These are phyloP conservation scores for Nakazawaea sp. DNA, from an alignment of 805 yeast genomes.

Conservation along the genomic window DNA sequence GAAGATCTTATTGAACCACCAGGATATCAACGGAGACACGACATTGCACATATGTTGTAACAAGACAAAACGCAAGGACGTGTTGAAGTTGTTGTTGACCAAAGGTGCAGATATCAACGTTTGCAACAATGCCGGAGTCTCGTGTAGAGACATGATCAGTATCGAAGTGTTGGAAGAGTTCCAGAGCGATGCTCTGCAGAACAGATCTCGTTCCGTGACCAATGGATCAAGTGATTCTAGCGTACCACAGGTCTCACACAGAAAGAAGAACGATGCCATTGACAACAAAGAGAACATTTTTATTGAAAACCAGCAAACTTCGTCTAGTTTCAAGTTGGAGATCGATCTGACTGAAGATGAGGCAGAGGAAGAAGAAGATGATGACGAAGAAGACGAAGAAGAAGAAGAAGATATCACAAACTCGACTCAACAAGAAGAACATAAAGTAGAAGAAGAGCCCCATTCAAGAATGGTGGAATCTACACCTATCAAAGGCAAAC, in stretches of 20 bases:
- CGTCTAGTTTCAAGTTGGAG: slow-evolving; percentile 1
- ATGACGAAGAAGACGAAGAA: not conserved
- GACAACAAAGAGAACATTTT: slow-evolving; percentile 46
- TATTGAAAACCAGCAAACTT: slow-evolving; percentile 26
- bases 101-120: slow-evolving; percentile 34
- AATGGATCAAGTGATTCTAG: slow-evolving; percentile 2
- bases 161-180: slow-evolving; percentile 13
- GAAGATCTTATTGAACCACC: slow-evolving; percentile 61
- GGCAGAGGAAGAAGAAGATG: slow-evolving; percentile 8
- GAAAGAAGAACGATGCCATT: slow-evolving; percentile 23
- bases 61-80: slow-evolving; percentile 36
- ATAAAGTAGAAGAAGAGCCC: not conserved
- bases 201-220: not conserved
- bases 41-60: slow-evolving; percentile 74
- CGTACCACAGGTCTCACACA: not conserved
- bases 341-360: slow-evolving; percentile 4
- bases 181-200: slow-evolving; percentile 9
- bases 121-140: slow-evolving; percentile 13
- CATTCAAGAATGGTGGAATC: not conserved
- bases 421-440: not conserved
- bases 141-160: slow-evolving; percentile 12
- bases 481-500: not conserved
- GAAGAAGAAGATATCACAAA: not conserved
- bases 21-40: slow-evolving; percentile 79
- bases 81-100: slow-evolving; percentile 35